These are phyloP conservation scores for Sporobolomyces phaffii DNA, from an alignment of 768 basidiomycete genomes.

Conservation along the genomic window DNA sequence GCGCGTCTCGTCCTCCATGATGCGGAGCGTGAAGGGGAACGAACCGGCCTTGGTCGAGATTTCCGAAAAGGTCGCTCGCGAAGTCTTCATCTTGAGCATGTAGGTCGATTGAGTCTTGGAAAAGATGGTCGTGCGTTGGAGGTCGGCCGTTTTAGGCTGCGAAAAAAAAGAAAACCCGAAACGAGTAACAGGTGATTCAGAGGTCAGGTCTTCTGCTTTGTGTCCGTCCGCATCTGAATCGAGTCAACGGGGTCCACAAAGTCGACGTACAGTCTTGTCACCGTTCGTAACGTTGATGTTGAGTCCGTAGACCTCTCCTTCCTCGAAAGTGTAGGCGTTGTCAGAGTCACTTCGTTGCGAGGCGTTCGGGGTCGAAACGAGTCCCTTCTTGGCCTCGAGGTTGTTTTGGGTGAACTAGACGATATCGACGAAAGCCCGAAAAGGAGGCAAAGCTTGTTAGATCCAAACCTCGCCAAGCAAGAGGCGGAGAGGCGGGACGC, in stretches of 20 bases:
- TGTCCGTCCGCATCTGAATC: no score
- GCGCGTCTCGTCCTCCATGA: conserved; percentile 90
- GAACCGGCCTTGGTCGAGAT: conserved; percentile 96
- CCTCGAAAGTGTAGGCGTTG: conserved; percentile 67
- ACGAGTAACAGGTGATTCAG: not conserved
- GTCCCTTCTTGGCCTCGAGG: conserved; percentile 81
- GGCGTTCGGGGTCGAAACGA: conserved; percentile 68
- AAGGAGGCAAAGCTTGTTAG: no score
- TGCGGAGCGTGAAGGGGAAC: conserved; percentile 95
- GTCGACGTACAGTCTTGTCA: conserved; percentile 72
- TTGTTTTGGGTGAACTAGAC: conserved; percentile 72
- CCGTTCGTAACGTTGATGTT: conserved; percentile 82
- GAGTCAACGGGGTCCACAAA: not conserved
- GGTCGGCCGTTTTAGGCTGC: conserved; percentile 82
- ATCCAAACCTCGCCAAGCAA: no score
- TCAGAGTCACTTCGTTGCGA: conserved; percentile 80
- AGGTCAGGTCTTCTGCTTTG: no score
- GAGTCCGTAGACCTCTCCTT: conserved; percentile 90
- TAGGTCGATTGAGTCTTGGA: conserved; percentile 70
- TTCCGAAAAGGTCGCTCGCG: conserved; percentile 91
- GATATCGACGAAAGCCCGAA: no score
- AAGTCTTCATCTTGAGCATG: conserved; percentile 96
- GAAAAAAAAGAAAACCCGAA: not conserved
- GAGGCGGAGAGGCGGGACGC: no score
- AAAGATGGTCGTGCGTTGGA: conserved; percentile 73